Conservation (phyloP, 768 basidiomycete genomes). For the Paxillus rubicundulus region DNA sequence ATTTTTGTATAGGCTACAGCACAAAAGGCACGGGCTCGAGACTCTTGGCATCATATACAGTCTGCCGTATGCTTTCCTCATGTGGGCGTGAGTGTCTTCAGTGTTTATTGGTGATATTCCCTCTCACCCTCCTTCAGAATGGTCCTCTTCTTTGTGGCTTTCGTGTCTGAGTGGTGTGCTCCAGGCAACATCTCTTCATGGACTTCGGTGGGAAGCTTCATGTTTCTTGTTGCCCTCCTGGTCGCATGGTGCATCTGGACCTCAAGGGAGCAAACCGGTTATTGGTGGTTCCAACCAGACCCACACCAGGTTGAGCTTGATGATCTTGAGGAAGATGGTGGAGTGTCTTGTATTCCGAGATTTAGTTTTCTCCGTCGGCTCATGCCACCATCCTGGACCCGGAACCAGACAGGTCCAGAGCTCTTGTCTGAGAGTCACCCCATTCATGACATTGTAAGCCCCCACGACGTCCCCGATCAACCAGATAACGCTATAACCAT, state of each 20-base stretch:
- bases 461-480: neutral
- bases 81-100: conserved; percentile 52
- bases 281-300: conserved; percentile 30
- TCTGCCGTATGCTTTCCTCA: conserved; percentile 52
- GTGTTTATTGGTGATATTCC: neutral
- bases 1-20: conserved; percentile 19
- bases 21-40: conserved; percentile 42
- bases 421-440: neutral
- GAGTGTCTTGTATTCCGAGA: neutral
- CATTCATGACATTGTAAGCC: neutral
- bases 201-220: conserved; percentile 30
- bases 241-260: conserved; percentile 45
- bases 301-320: neutral
- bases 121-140: conserved; percentile 16
- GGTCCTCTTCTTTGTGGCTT: conserved; percentile 27
- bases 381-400: neutral
- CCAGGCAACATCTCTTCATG: conserved; percentile 9
- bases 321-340: neutral
- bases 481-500: neutral
- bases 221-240: conserved; percentile 29
- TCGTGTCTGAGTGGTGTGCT: conserved; percentile 25
- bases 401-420: neutral
- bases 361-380: neutral
- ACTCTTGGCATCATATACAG: conserved; percentile 52
- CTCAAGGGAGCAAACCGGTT: conserved; percentile 9